Base-by-base conservation (phyloP, 768 basidiomycete species). In the Mycena metata region DNA sequence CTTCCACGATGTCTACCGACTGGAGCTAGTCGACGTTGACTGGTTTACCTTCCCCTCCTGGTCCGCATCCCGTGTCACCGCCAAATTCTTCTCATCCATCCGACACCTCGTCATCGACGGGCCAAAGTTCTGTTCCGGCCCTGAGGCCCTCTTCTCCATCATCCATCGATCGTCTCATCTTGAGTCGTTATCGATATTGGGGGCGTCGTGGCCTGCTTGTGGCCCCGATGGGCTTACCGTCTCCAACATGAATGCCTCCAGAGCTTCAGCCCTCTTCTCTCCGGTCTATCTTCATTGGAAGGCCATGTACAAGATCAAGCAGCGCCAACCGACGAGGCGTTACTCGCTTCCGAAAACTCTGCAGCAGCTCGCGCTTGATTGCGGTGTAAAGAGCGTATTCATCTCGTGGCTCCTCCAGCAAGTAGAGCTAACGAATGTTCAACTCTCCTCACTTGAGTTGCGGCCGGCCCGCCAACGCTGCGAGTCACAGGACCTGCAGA, bases 41-140 rank as follows among this genome's bases (percentile, higher is more conserved):
- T 58, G 56, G 56, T 58, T 58, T 33, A 45, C 13, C 10, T 33
- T 58, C 19, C 43, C 56, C 26, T 42, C 36, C n/a, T 23, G 39
- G 39, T 56, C 54, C n/a, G n/a, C n/a, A 5, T 23, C 39, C 39
- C 7, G 5, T 16, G 12, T 45, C 26, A n/a, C n/a, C n/a, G 43
- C 56, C 41, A 24, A 19, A 8, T 58, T 58, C 26, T 45, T 58
- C 42, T 58, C 56, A 8, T 43, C 42, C 19, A 26, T 58, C 43
- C 43, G 19, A n/a, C 56, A 58, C 9, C 56, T 58, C 23, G 26
- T 45, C 8, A 26, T 58, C 16, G 56, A 45, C 23, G 26, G n/a
- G 10, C 24, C 24, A 16, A 2, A 19, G 0, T 58, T 58, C 42
- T 58, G 43, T 33, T 58, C 56, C 12, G 56, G 56, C 16, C 56